Evolutionary conservation across 805 yeast genomes (phyloP).

Genomic region (Ogataea methanolica): DNA sequence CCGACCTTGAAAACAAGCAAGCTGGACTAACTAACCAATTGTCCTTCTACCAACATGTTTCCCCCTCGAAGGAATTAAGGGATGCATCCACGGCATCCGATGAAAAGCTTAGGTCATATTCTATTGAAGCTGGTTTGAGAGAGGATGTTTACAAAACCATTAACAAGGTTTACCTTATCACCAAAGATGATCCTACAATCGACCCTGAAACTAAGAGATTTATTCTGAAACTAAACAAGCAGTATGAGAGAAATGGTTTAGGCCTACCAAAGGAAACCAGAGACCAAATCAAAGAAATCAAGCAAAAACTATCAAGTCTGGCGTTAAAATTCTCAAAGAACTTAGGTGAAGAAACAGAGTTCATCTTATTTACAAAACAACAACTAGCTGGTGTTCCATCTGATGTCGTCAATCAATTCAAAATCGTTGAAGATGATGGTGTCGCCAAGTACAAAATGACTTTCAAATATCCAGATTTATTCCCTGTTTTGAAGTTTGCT

Average conservation of each 20-base stretch:
- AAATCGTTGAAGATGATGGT: constrained; percentile 36
- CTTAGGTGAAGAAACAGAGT: constrained; percentile 67
- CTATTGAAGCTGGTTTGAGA: constrained; percentile 63
- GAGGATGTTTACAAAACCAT: constrained; percentile 61
- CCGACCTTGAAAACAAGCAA: constrained; percentile 46
- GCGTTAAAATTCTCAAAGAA: constrained; percentile 57
- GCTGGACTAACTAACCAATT: constrained; percentile 45
- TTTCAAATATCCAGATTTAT: constrained; percentile 74
- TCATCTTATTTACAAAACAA: constrained; percentile 51
- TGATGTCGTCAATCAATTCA: constrained; percentile 56
- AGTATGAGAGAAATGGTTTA: constrained; percentile 66
- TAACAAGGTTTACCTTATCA: constrained; percentile 43
- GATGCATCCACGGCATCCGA: constrained; percentile 68
- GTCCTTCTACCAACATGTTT: constrained; percentile 70
- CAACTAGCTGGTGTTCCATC: constrained; percentile 74
- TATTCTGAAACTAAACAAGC: constrained; percentile 51
- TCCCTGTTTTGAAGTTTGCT: constrained; percentile 77
- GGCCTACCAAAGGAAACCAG: constrained; percentile 53
- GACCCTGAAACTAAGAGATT: constrained; percentile 55
- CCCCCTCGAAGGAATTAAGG: constrained; percentile 57
- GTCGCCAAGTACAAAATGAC: constrained; percentile 55
- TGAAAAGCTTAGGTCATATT: constrained; percentile 47
- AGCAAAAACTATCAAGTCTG: constrained; percentile 54
- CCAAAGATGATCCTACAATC: constrained; percentile 28
- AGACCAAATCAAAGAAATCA: constrained; percentile 50